Evolutionary conservation across 1,284 basidiomycete genomes (phyloP).

Genomic region (Laetiporus sulphureus): DNA sequence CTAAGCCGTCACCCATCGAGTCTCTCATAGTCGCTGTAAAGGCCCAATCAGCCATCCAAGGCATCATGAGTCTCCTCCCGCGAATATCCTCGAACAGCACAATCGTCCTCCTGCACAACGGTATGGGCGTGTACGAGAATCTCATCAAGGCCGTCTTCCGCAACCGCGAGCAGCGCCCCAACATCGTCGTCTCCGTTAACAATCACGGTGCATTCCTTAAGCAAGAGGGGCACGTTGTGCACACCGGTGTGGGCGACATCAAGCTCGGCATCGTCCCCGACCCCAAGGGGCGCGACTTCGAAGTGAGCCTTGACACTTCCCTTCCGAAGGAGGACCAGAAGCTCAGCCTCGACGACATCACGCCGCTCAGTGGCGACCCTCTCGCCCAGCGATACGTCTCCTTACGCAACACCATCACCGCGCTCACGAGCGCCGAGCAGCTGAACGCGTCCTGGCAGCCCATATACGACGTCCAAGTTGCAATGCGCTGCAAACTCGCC

Average conservation of each 20-base stretch:
- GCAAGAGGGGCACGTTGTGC: constrained; percentile 53
- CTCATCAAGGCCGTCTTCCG: constrained; percentile 68
- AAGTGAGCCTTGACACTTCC: constrained; percentile 39
- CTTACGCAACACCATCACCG: constrained; percentile 65
- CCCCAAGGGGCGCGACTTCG: constrained; percentile 49
- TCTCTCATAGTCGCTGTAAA: constrained; percentile 84
- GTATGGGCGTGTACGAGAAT: constrained; percentile 84
- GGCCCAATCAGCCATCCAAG: constrained; percentile 56
- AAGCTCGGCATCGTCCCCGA: constrained; percentile 80
- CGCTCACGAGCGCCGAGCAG: constrained; percentile 48
- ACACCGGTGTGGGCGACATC: constrained; percentile 69
- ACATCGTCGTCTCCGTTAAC: constrained; percentile 82
- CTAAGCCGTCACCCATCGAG: constrained; percentile 35
- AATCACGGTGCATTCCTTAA: constrained; percentile 73
- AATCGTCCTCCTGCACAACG: constrained; percentile 89
- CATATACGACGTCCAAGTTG: constrained; percentile 63
- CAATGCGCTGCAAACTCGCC: constrained; percentile 79
- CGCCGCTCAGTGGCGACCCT: constrained; percentile 25
- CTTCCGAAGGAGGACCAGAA: constrained; percentile 28
- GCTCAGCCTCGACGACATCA: constrained; percentile 51
- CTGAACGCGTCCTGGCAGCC: constrained; percentile 67
- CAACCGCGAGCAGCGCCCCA: constrained; percentile 67
- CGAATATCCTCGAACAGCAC: constrained; percentile 70
- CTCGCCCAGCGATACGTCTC: constrained; percentile 40
- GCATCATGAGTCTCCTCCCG: constrained; percentile 54